A percentile compares a stretch with the other conserved stretches of the same genome.
Evolutionary conservation across 2,329 filamentous ascomycete species (phyloP).

Genomic region (Fusarium virguliforme): DNA sequence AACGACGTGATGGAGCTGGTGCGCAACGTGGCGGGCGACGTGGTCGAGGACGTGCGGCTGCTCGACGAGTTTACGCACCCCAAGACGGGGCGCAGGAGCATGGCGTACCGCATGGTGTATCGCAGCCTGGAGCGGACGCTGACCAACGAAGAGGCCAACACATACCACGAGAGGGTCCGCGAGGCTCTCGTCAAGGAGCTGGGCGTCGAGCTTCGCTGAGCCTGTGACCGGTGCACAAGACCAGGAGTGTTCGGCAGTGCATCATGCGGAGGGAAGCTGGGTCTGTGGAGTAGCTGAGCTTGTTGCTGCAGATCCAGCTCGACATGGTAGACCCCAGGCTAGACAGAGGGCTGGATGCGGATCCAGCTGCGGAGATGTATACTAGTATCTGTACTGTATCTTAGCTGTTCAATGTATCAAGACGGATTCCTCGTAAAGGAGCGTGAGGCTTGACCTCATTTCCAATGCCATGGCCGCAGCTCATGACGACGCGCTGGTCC

Average conservation of each 20-base stretch:
- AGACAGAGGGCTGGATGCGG: slow-evolving; percentile 30
- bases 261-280: slow-evolving; percentile 32
- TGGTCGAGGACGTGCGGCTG: slow-evolving; percentile 88
- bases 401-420: slow-evolving; percentile 15
- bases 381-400: slow-evolving; percentile 29
- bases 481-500: slow-evolving; percentile 11
- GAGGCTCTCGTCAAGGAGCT: slow-evolving; percentile 77
- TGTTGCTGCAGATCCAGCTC: slow-evolving; percentile 33
- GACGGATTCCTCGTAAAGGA: slow-evolving; percentile 6
- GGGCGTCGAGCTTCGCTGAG: slow-evolving; percentile 76
- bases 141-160: slow-evolving; percentile 85
- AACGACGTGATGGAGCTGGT: slow-evolving; percentile 99
- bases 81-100: slow-evolving; percentile 84
- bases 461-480: slow-evolving; percentile 15
- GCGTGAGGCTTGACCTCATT: slow-evolving; percentile 22
- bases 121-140: slow-evolving; percentile 92
- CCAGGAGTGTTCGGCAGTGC: slow-evolving; percentile 2
- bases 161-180: slow-evolving; percentile 79
- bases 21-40: slow-evolving; percentile 83
- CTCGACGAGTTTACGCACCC: slow-evolving; percentile 92
- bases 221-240: background rate
- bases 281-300: slow-evolving; percentile 44
- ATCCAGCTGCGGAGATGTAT: slow-evolving; percentile 30
- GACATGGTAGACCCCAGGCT: slow-evolving; percentile 33
- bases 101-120: slow-evolving; percentile 96